Evolutionary conservation across 768 basidiomycete genomes (phyloP).

Genomic region (Macrolepiota dolichaula): DNA sequence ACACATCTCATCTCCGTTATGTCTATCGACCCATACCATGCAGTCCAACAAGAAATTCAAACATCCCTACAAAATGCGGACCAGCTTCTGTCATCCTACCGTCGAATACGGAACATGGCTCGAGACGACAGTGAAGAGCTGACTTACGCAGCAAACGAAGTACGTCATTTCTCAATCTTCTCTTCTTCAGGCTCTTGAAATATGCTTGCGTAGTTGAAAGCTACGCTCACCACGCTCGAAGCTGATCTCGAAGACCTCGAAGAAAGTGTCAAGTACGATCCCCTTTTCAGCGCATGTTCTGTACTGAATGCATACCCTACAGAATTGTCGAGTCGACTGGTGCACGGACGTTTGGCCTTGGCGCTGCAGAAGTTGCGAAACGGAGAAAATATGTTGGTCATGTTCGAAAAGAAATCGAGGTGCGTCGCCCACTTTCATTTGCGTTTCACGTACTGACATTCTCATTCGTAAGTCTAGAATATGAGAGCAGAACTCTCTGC

Average conservation of each 20-base stretch:
- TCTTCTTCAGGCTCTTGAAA: background rate
- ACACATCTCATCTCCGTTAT: slow-evolving; percentile 27
- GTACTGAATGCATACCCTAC: slow-evolving; percentile 3
- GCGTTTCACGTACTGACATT: slow-evolving; percentile 20
- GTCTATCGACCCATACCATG: slow-evolving; percentile 85
- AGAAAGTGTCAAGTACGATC: slow-evolving; percentile 79
- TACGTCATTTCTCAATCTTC: slow-evolving; percentile 22
- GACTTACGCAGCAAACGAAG: slow-evolving; percentile 76
- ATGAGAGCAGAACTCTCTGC: slow-evolving; percentile 64
- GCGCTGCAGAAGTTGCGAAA: slow-evolving; percentile 70
- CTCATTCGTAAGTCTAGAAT: slow-evolving; percentile 53
- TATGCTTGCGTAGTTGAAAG: slow-evolving; percentile 53
- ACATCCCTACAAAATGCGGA: slow-evolving; percentile 66
- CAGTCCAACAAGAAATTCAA: slow-evolving; percentile 81
- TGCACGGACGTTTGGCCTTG: slow-evolving; percentile 80
- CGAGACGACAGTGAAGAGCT: slow-evolving; percentile 76
- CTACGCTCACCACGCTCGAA: slow-evolving; percentile 73
- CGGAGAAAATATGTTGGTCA: slow-evolving; percentile 74
- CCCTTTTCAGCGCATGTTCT: background rate
- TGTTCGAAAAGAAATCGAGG: slow-evolving; percentile 77
- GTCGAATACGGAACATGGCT: slow-evolving; percentile 76
- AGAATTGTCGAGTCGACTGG: slow-evolving; percentile 89
- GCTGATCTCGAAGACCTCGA: slow-evolving; percentile 92
- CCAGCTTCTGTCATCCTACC: slow-evolving; percentile 70
- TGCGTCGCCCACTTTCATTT: slow-evolving; percentile 32